Percentiles rank a stretch among this genome's conserved stretches.
These are phyloP conservation scores for Microbotryum silenes-acaulis DNA, from an alignment of 1,284 basidiomycete species.

Conservation along the genomic window DNA sequence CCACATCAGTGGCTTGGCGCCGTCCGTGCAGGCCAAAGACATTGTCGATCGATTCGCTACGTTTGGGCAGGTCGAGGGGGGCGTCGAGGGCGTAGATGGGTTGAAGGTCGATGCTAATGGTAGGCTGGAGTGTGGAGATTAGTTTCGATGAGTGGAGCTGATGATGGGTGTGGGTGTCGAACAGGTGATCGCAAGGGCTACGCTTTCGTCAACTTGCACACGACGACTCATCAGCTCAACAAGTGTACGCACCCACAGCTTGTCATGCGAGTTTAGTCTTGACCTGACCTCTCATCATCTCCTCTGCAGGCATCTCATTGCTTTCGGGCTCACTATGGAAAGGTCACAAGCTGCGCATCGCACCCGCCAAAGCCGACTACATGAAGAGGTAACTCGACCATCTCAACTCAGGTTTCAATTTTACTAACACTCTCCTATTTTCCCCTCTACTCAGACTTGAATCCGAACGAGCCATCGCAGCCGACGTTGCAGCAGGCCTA, in stretches of 20 bases:
- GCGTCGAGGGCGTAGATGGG: conserved; percentile 13
- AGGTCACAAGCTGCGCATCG: conserved; percentile 30
- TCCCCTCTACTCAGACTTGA: neutral
- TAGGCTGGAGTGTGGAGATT: neutral
- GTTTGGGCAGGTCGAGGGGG: conserved; percentile 20
- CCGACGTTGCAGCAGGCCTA: neutral
- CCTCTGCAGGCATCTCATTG: conserved; percentile 25
- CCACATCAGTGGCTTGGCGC: conserved; percentile 24
- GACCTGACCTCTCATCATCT: neutral
- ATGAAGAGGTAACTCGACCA: conserved; percentile 2
- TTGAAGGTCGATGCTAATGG: conserved; percentile 14
- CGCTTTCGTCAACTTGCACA: conserved; percentile 28
- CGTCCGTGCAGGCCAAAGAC: conserved; percentile 17
- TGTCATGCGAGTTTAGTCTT: too few species aligned
- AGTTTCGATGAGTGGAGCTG: neutral
- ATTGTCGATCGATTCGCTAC: conserved; percentile 26
- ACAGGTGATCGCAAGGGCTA: conserved; percentile 19
- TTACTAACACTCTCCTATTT: neutral
- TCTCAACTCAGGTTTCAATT: accelerated
- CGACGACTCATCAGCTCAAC: conserved; percentile 19
- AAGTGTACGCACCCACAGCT: conserved; percentile 12
- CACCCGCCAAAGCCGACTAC: conserved; percentile 23
- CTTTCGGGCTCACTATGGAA: conserved; percentile 31
- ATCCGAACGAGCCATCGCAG: neutral
- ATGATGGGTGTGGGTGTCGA: neutral